phyloP scores from a whole-genome alignment of 2,329 filamentous ascomycete genomes.

The Aureobasidium sp. region DNA sequence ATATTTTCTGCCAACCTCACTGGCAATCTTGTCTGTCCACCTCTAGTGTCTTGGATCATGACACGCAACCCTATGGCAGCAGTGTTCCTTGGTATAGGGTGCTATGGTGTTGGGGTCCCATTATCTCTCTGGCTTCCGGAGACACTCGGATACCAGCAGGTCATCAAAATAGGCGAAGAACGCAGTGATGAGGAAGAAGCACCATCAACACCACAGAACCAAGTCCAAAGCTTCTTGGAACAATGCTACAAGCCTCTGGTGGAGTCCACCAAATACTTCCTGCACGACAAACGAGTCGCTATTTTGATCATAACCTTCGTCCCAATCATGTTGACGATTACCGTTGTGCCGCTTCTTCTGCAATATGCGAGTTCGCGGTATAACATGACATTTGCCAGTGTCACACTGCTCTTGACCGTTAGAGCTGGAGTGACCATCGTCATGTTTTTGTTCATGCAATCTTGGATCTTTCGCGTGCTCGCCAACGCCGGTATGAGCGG shows the following conservation, averaged over 20 bases:
- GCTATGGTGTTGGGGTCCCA: conserved; percentile 18
- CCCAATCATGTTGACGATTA: conserved; percentile 23
- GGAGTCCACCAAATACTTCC: conserved; percentile 25
- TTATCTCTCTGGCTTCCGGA: conserved; percentile 27
- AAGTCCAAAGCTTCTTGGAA: neutral
- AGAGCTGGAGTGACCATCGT: conserved; percentile 25
- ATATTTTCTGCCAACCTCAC: conserved; percentile 25
- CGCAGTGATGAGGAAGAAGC: neutral
- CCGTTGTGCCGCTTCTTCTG: conserved; percentile 31
- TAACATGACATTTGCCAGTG: conserved; percentile 36
- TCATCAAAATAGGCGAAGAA: too few species aligned
- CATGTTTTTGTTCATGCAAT: conserved; percentile 28
- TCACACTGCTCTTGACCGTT: conserved; percentile 29
- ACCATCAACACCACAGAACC: neutral
- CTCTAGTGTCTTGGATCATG: conserved; percentile 31
- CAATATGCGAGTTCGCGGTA: conserved; percentile 51
- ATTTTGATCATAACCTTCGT: conserved; percentile 26
- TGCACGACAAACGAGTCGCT: conserved; percentile 27
- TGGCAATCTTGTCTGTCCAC: conserved; percentile 27
- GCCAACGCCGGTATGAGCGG: conserved; percentile 19
- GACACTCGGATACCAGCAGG: conserved; percentile 25
- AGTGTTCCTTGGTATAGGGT: conserved; percentile 22
- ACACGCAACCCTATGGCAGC: conserved; percentile 29
- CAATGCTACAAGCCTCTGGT: neutral
- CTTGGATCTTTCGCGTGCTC: conserved; percentile 22